phyloP scores from a whole-genome alignment of 176 grass and related monocot genomes.

The Phyllostachys edulis region DNA sequence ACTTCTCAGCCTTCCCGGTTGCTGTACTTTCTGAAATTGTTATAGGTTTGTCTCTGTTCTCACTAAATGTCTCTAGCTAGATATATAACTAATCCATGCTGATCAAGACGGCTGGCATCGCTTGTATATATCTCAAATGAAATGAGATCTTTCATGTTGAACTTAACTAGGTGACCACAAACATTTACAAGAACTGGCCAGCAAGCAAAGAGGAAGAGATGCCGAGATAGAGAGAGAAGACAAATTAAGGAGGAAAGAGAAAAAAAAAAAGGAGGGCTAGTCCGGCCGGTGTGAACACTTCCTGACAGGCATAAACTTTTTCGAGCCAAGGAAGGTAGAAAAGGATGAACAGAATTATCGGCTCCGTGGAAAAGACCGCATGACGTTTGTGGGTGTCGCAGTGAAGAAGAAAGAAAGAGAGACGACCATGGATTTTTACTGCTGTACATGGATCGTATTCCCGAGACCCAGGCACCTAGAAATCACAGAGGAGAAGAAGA shows the following conservation, averaged over 20 bases:
- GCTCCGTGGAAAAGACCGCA: constrained; percentile 10
- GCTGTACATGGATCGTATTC: constrained; percentile 42
- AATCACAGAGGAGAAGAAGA: not conserved
- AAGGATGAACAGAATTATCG: constrained; percentile 24
- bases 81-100: not conserved
- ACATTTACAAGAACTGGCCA: not conserved
- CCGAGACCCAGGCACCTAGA: constrained; percentile 41
- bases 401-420: not conserved
- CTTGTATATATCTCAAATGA: too few species aligned
- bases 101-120: not conserved
- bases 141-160: not conserved
- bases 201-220: not conserved
- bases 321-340: constrained; percentile 26
- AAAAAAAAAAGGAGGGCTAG: not conserved
- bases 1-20: not conserved
- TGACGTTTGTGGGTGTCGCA: constrained; percentile 29
- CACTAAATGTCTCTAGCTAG: not conserved
- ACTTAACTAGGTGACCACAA: not conserved
- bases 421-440: not conserved
- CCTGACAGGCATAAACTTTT: constrained; percentile 43
- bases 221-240: not conserved
- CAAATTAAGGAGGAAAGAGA: too few species aligned
- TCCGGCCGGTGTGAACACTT: not conserved
- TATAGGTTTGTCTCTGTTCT: not conserved
- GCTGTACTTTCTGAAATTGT: not conserved